Percentiles rank a stretch among this genome's conserved stretches.
Conservation (phyloP, 352 stramenopile genomes). For the Pythium coloratum region DNA sequence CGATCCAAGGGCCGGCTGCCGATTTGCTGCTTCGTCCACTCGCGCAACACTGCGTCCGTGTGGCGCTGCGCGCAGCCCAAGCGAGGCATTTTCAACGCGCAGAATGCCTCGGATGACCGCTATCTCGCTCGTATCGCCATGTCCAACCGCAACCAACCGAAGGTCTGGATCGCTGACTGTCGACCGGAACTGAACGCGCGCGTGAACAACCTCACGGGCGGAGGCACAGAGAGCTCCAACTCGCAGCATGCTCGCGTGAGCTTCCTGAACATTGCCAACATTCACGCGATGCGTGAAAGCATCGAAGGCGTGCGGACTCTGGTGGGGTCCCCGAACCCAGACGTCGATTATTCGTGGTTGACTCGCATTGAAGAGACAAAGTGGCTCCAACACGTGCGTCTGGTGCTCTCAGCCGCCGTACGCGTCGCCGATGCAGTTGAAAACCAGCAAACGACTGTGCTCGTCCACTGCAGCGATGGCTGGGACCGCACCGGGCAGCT, state of each 20-base stretch:
- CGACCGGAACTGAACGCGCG: constrained; percentile 88
- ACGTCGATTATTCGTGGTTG: constrained; percentile 66
- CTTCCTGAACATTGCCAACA: constrained; percentile 93
- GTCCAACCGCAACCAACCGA: constrained; percentile 41
- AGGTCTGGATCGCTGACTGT: constrained; percentile 89
- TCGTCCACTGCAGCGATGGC: constrained; percentile 92
- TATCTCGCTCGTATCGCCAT: constrained; percentile 65
- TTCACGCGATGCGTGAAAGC: constrained; percentile 91
- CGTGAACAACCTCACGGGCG: constrained; percentile 89
- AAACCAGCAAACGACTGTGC: constrained; percentile 67
- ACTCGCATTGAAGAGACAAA: constrained; percentile 76
- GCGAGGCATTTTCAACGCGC: constrained; percentile 76
- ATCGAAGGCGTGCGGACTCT: constrained; percentile 67
- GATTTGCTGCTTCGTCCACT: constrained; percentile 81
- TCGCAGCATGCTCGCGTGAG: constrained; percentile 71
- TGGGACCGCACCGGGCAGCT: constrained; percentile 92
- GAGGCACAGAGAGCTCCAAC: constrained; percentile 86
- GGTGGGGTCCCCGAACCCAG: constrained; percentile 37
- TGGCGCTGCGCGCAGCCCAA: constrained; percentile 88
- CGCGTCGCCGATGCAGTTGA: constrained; percentile 67
- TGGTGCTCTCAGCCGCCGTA: constrained; percentile 66
- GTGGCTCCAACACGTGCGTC: constrained; percentile 75
- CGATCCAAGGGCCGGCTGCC: constrained; percentile 81
- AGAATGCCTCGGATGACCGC: constrained; percentile 72
- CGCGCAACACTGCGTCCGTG: constrained; percentile 65